These are phyloP conservation scores for Chalciporus piperatus DNA, from an alignment of 768 basidiomycete species.

Conservation along the genomic window DNA sequence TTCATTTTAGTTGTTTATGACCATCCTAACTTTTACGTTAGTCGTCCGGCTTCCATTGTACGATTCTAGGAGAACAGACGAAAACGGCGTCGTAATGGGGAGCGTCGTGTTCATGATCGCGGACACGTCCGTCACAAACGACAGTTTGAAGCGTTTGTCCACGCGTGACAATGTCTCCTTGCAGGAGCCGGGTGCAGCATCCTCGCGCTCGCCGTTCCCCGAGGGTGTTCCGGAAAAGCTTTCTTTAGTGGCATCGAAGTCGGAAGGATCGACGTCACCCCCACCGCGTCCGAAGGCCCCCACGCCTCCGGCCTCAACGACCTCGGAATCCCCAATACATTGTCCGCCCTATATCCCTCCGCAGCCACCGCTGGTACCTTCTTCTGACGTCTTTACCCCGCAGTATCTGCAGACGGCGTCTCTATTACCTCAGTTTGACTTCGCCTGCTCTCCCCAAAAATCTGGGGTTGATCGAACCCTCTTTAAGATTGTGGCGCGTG, in stretches of 20 bases:
- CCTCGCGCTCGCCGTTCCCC: conserved; percentile 14
- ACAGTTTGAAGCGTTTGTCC: conserved; percentile 9
- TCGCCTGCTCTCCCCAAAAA: conserved; percentile 19
- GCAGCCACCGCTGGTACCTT: conserved; percentile 12
- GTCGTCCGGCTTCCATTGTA: conserved; percentile 33
- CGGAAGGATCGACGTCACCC: conserved; percentile 18
- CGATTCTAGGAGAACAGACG: conserved; percentile 29
- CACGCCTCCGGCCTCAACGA: conserved; percentile 16
- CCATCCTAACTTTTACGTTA: conserved; percentile 30
- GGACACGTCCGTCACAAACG: conserved; percentile 15
- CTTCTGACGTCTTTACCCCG: conserved; percentile 20
- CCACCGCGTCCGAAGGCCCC: conserved; percentile 20
- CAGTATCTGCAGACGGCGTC: conserved; percentile 21
- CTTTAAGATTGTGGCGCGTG: conserved; percentile 8
- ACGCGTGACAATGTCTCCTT: conserved; percentile 20
- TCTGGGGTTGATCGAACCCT: conserved; percentile 30
- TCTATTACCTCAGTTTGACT: conserved; percentile 28
- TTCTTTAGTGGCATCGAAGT: conserved; percentile 14
- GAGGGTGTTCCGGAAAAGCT: conserved; percentile 23
- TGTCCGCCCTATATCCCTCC: conserved; percentile 14
- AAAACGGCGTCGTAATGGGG: conserved; percentile 26
- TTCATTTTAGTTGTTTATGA: conserved; percentile 32
- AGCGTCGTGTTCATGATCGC: conserved; percentile 26
- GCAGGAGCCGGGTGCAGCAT: conserved; percentile 11
- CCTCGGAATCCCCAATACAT: conserved; percentile 10